Conservation (phyloP, 129 eudicot genomes). For the sunflower (Helianthus annuus) region HanXRQr2.0-SUNRISE NC_035439.2:144185425-144185924, state of each 20-base stretch:
- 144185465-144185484: slow-evolving; percentile 25
- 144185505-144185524: slow-evolving; percentile 13
- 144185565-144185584: slow-evolving; percentile 16
- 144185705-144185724: slow-evolving; percentile 30
- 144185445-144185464: background rate
- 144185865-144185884: slow-evolving; percentile 22
- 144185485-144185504: slow-evolving; percentile 8
- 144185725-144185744: slow-evolving; percentile 27
- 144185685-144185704: slow-evolving; percentile 22
- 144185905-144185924: slow-evolving; percentile 24
- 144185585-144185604: background rate
- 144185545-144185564: slow-evolving; percentile 22
- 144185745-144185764: slow-evolving; percentile 14
- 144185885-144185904: slow-evolving; percentile 20
- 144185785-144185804: slow-evolving; percentile 21
- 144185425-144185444: background rate
- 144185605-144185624: slow-evolving; percentile 25
- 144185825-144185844: slow-evolving; percentile 27
- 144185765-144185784: slow-evolving; percentile 22
- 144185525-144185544: slow-evolving; percentile 18
- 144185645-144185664: slow-evolving; percentile 25
- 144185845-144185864: slow-evolving; percentile 20
- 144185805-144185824: slow-evolving; percentile 49
- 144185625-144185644: slow-evolving; percentile 16
- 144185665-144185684: slow-evolving; percentile 27